phyloP scores from a whole-genome alignment of 345 rosid genomes.

The Turnera subulata region DNA sequence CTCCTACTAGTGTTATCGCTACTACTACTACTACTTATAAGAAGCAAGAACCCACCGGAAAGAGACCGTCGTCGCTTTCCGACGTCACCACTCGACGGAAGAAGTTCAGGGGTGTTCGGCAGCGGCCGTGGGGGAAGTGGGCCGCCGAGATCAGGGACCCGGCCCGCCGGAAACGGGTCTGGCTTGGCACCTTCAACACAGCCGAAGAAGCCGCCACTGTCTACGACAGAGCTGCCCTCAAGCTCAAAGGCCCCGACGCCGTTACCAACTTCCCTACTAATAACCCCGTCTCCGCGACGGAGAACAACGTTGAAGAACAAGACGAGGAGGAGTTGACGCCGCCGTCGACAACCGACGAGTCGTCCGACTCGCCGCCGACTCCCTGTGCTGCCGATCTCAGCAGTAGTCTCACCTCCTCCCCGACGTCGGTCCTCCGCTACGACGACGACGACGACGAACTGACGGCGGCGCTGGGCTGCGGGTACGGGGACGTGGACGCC shows the following conservation, averaged over 20 bases:
- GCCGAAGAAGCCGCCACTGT: slow-evolving; percentile 97
- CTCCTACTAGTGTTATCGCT: slow-evolving; percentile 4
- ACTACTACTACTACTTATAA: not conserved
- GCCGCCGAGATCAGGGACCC: slow-evolving; percentile 99
- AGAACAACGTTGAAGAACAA: no score
- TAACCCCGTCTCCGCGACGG: slow-evolving; percentile 16
- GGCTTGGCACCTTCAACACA: slow-evolving; percentile 87
- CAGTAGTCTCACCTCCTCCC: slow-evolving; percentile 21
- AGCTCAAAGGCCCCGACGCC: slow-evolving; percentile 86
- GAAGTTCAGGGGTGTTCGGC: slow-evolving; percentile 88
- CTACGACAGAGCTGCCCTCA: slow-evolving; percentile 84
- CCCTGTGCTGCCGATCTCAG: no score
- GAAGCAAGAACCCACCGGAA: slow-evolving; percentile 17
- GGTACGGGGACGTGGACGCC: slow-evolving; percentile 18
- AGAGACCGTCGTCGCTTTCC: slow-evolving; percentile 9
- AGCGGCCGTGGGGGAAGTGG: slow-evolving; percentile 99
- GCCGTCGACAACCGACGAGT: slow-evolving; percentile 7
- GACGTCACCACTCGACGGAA: slow-evolving; percentile 10
- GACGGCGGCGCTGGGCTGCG: not conserved
- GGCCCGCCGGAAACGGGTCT: slow-evolving; percentile 58
- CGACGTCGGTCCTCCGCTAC: slow-evolving; percentile 35
- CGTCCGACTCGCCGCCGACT: slow-evolving; percentile 3
- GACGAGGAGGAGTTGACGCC: not conserved
- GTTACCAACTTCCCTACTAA: slow-evolving; percentile 64
- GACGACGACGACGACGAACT: slow-evolving; percentile 1